Base-by-base conservation (phyloP, 257 asterid species). In the Solanum chmielewskii region DNA sequence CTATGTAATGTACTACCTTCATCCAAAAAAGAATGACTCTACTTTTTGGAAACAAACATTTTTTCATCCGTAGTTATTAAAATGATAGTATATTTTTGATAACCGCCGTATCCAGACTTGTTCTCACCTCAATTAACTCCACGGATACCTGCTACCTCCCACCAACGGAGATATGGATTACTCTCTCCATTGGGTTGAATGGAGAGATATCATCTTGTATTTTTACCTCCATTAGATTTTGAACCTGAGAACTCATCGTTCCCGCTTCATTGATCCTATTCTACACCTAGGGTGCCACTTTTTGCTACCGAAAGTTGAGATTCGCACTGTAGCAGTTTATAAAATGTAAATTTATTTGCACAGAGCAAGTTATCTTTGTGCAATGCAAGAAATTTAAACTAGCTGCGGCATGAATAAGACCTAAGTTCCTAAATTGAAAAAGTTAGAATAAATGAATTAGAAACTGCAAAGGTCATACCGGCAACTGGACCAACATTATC, bases 401-500 rank as follows among this genome's bases (percentile, higher is more conserved):
- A 75, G 11, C 83, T 39, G 83, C 59, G 7, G 33, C 59, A 41
- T 41, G 83, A 74, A 75, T 41, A 41, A 75, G 83, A 75, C 37
- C 59, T 21, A 13, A 76, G 59, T 76, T 76, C 23, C 23, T 23
- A 42, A 21, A 74, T 37, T 74, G 13, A 20, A 37, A 74, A 74
- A 25, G n/a, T 6, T 4, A 6, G 44, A 42, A 42, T 42, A n/a
- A 41, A 76, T 7, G 83, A 76, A 76, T 66, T 16, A 21, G 73
- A 60, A 69, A 20, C 9, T 35, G 18, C 37, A 70, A 68, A 49
- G 39, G 47, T 86, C 81, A 87, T 92, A 94, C 97, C 96, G 42
- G 92, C 59, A 84, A 45, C 91, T n/a, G 91, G 69, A 47, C 86
- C 86, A 86, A 68, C 91, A 68, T 92, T 90, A 78, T 75, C 86